phyloP scores from a whole-genome alignment of 768 basidiomycete genomes.

The Suillus luteus region DNA sequence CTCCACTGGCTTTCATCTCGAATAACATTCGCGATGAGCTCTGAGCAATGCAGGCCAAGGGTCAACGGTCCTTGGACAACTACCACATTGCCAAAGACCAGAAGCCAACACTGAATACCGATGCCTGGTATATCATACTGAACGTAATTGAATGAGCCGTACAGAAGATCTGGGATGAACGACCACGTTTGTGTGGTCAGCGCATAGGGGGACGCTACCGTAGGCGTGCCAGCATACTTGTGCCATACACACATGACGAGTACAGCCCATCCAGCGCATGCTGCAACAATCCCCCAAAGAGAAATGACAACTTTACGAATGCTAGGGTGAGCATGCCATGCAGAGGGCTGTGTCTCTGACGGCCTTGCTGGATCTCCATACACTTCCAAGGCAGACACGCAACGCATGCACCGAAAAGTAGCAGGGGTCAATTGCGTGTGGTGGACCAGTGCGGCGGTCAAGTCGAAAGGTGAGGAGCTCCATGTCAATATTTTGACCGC shows the following conservation, averaged over 20 bases:
- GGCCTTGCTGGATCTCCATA: slow-evolving; percentile 20
- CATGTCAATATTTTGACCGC: slow-evolving; percentile 31
- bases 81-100: slow-evolving; percentile 29
- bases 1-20: slow-evolving; percentile 33
- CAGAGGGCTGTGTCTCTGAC: slow-evolving; percentile 24
- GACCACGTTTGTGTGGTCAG: slow-evolving; percentile 20
- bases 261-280: slow-evolving; percentile 28
- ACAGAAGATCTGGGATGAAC: slow-evolving; percentile 25
- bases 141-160: neutral
- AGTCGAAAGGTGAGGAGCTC: slow-evolving; percentile 36
- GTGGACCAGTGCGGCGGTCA: slow-evolving; percentile 33
- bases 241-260: neutral
- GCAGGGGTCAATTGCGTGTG: slow-evolving; percentile 26
- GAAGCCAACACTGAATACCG: slow-evolving; percentile 23
- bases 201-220: neutral
- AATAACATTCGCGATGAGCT: slow-evolving; percentile 31
- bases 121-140: slow-evolving; percentile 23
- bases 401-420: slow-evolving; percentile 29
- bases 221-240: neutral
- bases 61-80: slow-evolving; percentile 32
- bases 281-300: slow-evolving; percentile 26
- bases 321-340: slow-evolving; percentile 30
- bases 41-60: slow-evolving; percentile 29
- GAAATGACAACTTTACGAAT: slow-evolving; percentile 24
- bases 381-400: slow-evolving; percentile 17